Conservation (phyloP, 139 green algal species). For the Asterochloris erici region DNA sequence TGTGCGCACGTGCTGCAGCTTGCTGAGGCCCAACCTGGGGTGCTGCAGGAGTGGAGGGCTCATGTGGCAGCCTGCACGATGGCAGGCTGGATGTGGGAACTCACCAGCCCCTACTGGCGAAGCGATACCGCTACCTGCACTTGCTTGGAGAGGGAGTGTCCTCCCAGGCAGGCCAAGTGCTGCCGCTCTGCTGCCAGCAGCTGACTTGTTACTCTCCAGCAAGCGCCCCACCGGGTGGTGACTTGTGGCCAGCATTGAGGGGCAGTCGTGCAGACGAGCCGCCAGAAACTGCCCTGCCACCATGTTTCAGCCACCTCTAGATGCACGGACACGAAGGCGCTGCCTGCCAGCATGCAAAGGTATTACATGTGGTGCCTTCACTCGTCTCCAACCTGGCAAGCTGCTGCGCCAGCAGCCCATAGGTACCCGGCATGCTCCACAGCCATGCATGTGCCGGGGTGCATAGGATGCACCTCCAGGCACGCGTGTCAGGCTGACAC, state of each 20-base stretch:
- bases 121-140: slow-evolving; percentile 44
- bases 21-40: neutral
- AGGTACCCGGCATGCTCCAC: neutral
- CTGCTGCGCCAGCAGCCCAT: neutral
- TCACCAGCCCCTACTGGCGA: slow-evolving; percentile 38
- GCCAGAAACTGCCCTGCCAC: too few relatives aligned
- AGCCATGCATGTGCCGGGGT: neutral
- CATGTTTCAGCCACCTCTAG: too few relatives aligned
- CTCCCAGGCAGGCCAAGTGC: neutral
- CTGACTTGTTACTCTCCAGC: neutral
- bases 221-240: too few relatives aligned
- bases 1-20: too few relatives aligned
- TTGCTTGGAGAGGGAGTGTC: slow-evolving; percentile 36
- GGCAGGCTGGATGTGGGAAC: slow-evolving; percentile 34
- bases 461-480: neutral
- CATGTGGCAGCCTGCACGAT: slow-evolving; percentile 30
- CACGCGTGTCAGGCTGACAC: neutral
- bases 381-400: neutral
- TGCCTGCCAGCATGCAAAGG: neutral
- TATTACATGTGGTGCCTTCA: neutral
- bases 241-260: too few relatives aligned
- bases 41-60: neutral
- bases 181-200: neutral
- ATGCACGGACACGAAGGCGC: too few relatives aligned
- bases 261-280: too few relatives aligned